Percentiles rank a stretch among this genome's conserved stretches.
Conservation (phyloP, 2,329 filamentous ascomycete species). For the Pseudogymnoascus sp. region DNA sequence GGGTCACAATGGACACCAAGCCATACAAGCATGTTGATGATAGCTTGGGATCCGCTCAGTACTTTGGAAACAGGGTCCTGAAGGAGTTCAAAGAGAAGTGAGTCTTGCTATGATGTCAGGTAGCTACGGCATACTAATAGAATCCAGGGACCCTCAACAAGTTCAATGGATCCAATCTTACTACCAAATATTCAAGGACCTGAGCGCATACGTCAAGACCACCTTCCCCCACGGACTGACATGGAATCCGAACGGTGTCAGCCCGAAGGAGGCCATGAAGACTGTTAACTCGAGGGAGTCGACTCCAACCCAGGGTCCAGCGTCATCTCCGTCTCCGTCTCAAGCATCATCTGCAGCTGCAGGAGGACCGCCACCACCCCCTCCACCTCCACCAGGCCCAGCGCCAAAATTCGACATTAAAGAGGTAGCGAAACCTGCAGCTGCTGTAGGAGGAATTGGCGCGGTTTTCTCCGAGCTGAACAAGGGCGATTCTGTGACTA, state of each 20-base stretch:
- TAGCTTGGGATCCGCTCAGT: slow-evolving; percentile 75
- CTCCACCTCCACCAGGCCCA: slow-evolving; percentile 64
- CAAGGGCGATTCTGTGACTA: slow-evolving; percentile 79
- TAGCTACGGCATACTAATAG: slow-evolving; percentile 12
- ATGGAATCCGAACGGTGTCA: slow-evolving; percentile 76
- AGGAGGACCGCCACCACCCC: slow-evolving; percentile 53
- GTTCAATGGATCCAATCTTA: slow-evolving; percentile 89
- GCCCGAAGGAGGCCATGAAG: slow-evolving; percentile 59
- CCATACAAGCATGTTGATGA: slow-evolving; percentile 83
- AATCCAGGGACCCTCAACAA: slow-evolving; percentile 63
- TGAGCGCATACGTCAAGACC: slow-evolving; percentile 77
- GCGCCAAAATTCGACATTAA: slow-evolving; percentile 57
- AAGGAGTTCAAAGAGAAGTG: slow-evolving; percentile 83
- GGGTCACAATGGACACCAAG: slow-evolving; percentile 78
- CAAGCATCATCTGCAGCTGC: slow-evolving; percentile 45
- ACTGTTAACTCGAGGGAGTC: slow-evolving; percentile 51
- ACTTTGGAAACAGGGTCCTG: slow-evolving; percentile 89
- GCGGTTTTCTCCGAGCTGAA: slow-evolving; percentile 92
- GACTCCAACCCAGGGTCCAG: slow-evolving; percentile 30
- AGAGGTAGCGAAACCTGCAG: slow-evolving; percentile 32
- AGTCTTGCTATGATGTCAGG: slow-evolving; percentile 20
- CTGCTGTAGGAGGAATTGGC: slow-evolving; percentile 57
- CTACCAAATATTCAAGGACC: slow-evolving; percentile 79
- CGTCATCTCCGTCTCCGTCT: slow-evolving; percentile 27
- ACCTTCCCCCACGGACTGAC: slow-evolving; percentile 71